These are phyloP conservation scores for Forsythia suspensa DNA, from an alignment of 257 asterid genomes.

Conservation along the genomic window DNA sequence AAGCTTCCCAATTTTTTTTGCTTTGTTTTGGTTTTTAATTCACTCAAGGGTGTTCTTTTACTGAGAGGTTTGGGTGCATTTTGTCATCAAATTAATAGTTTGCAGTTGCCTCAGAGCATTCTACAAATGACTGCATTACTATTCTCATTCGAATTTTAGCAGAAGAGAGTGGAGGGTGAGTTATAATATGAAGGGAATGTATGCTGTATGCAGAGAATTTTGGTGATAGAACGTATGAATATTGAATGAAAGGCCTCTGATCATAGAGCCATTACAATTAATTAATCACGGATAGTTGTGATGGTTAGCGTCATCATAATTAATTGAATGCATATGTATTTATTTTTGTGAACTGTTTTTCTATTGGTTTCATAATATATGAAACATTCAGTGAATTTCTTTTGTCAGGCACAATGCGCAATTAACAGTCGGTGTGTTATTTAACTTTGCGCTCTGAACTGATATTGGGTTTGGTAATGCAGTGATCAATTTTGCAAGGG, in stretches of 20 bases:
- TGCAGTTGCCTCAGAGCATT: background rate
- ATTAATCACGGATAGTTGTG: background rate
- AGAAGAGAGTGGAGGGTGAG: background rate
- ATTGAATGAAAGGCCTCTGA: background rate
- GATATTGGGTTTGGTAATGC: slow-evolving; percentile 26
- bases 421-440: background rate
- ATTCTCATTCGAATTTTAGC: background rate
- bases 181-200: background rate
- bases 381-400: background rate
- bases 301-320: background rate
- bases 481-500: slow-evolving; percentile 88
- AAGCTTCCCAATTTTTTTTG: background rate
- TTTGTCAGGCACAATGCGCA: background rate
- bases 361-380: background rate
- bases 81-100: background rate
- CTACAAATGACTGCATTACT: background rate
- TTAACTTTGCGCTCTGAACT: background rate
- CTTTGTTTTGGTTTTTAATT: background rate
- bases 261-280: background rate
- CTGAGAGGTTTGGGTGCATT: background rate
- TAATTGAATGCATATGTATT: background rate
- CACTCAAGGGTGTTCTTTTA: background rate
- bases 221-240: background rate
- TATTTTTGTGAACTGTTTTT: background rate
- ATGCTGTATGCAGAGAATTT: background rate